phyloP scores from a whole-genome alignment of 495 filamentous ascomycete genomes.

The Opeltia flavorubescens region DNA sequence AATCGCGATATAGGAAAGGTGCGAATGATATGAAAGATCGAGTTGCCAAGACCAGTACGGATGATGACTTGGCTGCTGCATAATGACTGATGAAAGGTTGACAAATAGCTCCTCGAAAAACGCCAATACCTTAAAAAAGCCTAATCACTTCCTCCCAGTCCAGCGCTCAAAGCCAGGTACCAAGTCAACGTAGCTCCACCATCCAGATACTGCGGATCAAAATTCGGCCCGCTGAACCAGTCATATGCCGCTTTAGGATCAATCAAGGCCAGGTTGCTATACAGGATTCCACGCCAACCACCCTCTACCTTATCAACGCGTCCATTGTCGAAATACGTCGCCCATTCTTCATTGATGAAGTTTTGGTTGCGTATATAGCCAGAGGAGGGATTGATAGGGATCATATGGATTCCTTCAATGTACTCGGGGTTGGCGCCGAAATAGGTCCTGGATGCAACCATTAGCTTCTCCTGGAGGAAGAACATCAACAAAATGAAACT shows the following conservation, averaged over 20 bases:
- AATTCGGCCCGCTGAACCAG: slow-evolving; percentile 56
- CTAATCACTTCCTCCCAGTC: too few species aligned
- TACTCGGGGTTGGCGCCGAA: slow-evolving; percentile 55
- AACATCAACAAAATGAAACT: too few species aligned
- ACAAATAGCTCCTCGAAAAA: too few species aligned
- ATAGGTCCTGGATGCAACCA: slow-evolving; percentile 80
- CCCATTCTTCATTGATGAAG: slow-evolving; percentile 81
- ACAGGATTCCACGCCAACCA: slow-evolving; percentile 79
- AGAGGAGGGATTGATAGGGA: slow-evolving; percentile 65
- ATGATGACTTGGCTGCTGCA: too few species aligned
- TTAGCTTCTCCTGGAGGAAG: background rate
- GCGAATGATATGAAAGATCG: background rate
- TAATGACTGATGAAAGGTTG: too few species aligned
- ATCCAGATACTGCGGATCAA: slow-evolving; percentile 63
- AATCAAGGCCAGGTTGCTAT: slow-evolving; percentile 65
- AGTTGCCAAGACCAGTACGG: background rate
- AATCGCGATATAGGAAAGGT: background rate
- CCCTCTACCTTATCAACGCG: slow-evolving; percentile 46
- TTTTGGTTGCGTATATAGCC: slow-evolving; percentile 47
- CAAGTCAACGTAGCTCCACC: slow-evolving; percentile 77
- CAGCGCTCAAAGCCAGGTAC: slow-evolving; percentile 78
- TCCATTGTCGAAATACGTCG: slow-evolving; percentile 46
- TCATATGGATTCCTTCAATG: slow-evolving; percentile 68
- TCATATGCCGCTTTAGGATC: slow-evolving; percentile 55
- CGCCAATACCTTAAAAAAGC: too few species aligned